Percentiles rank a stretch among this genome's conserved stretches.
These are phyloP conservation scores for Globisporangium splendens DNA, from an alignment of 352 stramenopile species.

Conservation along the genomic window DNA sequence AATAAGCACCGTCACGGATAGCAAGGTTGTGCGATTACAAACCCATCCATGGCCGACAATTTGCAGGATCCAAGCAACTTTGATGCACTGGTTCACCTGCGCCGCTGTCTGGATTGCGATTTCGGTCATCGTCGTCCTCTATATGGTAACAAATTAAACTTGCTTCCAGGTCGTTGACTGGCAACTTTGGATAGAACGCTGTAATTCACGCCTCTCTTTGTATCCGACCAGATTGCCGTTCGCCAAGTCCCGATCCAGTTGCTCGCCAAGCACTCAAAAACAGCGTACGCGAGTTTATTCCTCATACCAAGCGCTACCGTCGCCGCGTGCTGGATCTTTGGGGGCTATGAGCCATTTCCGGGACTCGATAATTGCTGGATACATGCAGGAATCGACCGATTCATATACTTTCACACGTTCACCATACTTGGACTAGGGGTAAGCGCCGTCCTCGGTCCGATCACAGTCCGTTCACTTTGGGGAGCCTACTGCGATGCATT, in stretches of 20 bases:
- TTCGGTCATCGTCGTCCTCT: constrained; percentile 17
- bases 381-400: constrained; percentile 19
- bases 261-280: constrained; percentile 15
- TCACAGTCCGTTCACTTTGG: constrained; percentile 20
- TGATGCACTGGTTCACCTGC: constrained; percentile 32
- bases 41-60: constrained; percentile 21
- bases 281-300: constrained; percentile 21
- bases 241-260: constrained; percentile 19
- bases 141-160: constrained; percentile 7
- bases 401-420: constrained; percentile 34
- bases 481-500: constrained; percentile 18
- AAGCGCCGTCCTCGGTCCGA: constrained; percentile 13
- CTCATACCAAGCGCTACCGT: constrained; percentile 19
- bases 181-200: no score
- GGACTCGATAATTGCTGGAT: constrained; percentile 37
- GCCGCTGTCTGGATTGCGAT: constrained; percentile 32
- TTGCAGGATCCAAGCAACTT: constrained; percentile 21
- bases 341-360: constrained; percentile 23
- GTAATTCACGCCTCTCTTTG: no score
- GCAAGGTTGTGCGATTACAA: constrained; percentile 19
- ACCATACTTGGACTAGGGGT: constrained; percentile 22
- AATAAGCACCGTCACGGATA: constrained; percentile 26
- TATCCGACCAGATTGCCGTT: constrained; percentile 18
- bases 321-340: constrained; percentile 22
- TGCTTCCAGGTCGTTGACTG: no score